These are phyloP conservation scores for Pestalotiopsis sp. DNA, from an alignment of 2,329 filamentous ascomycete species.

Conservation along the genomic window DNA sequence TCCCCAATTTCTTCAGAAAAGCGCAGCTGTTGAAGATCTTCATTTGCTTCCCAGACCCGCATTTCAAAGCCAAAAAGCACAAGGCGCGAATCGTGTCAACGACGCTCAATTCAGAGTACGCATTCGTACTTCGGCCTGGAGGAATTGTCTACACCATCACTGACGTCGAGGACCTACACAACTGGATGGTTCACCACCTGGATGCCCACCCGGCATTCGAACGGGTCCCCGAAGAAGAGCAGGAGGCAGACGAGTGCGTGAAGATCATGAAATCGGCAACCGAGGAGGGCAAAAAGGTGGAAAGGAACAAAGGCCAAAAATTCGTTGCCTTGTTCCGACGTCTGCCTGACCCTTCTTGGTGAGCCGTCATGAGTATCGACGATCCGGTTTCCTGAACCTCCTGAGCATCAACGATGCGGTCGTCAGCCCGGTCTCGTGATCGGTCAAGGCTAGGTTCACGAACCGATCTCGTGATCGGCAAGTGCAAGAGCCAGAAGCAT, in stretches of 20 bases:
- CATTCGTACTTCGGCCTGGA: conserved; percentile 80
- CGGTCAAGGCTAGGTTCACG: too few species aligned
- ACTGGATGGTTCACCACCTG: conserved; percentile 92
- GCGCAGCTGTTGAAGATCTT: conserved; percentile 88
- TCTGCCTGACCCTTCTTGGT: conserved; percentile 79
- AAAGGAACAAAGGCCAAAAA: conserved; percentile 86
- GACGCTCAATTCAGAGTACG: conserved; percentile 90
- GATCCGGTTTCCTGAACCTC: background rate
- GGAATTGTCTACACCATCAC: conserved; percentile 96
- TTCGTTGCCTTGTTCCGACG: conserved; percentile 88
- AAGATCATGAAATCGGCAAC: conserved; percentile 80
- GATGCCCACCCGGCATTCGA: conserved; percentile 79
- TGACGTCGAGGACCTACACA: conserved; percentile 90
- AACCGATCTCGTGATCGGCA: too few species aligned
- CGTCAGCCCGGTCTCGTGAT: background rate
- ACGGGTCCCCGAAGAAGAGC: conserved; percentile 69
- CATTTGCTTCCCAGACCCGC: conserved; percentile 96
- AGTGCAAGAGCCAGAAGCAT: too few species aligned
- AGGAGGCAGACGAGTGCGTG: conserved; percentile 72
- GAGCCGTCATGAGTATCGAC: conserved; percentile 8
- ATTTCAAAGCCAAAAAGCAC: conserved; percentile 97
- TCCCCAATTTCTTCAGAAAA: conserved; percentile 94
- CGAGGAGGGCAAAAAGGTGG: conserved; percentile 97
- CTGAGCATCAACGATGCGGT: background rate
- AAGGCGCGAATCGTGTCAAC: conserved; percentile 93